Base-by-base conservation (phyloP, 2,329 filamentous ascomycete species). In the Monosporascus sp. region DNA sequence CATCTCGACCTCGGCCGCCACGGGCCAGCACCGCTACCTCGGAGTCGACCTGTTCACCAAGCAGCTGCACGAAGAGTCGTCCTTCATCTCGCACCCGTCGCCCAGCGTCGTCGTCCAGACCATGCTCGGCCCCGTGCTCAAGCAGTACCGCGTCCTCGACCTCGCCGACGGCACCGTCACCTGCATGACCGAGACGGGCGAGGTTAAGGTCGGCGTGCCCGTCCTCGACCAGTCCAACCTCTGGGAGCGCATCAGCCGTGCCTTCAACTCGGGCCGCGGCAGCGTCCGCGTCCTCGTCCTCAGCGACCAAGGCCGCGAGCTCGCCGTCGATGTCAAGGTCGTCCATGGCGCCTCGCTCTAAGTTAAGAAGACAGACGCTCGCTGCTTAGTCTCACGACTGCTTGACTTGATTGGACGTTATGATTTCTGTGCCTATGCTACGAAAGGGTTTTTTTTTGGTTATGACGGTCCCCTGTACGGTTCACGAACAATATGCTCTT, bases 11-110 rank as follows among this genome's bases (percentile, higher is more conserved):
- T 97, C 93, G 54, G 83, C 90, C 64, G 93, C 96, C 80, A 99
- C 94, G 58, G 94, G 94, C 74, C 94, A 99, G 85, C 93, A 99
- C 87, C 90, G 94, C 73, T 99, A 97, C 85, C 89, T 99, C 60
- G 94, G 94, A 84, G 94, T 99, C 65, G 94, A 99, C 77, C 89
- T 99, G 70, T 99, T 99, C 90, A 97, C 92, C 83, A 96, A 96
- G 84, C 90, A 97, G 81, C 85, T 99, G 62, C 91, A 97, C 71
- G 94, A 99, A 81, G 94, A 99, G 87, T 96, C 90, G 53, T 93
- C 88, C 68, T 97, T 96, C 79, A 86, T 97, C 79, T 92, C 90
- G 77, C 95, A 96, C 88, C 94, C 94, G 61, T 90, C 89, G 62
- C 93, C 93, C 65, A 96, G 90, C 65, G 94, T 99, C 57, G 85